Evolutionary conservation across 176 grass and related monocot genomes (phyloP), one percentile per base, ranked within the genome.

Genomic region (Oryza rufipogon): DNA sequence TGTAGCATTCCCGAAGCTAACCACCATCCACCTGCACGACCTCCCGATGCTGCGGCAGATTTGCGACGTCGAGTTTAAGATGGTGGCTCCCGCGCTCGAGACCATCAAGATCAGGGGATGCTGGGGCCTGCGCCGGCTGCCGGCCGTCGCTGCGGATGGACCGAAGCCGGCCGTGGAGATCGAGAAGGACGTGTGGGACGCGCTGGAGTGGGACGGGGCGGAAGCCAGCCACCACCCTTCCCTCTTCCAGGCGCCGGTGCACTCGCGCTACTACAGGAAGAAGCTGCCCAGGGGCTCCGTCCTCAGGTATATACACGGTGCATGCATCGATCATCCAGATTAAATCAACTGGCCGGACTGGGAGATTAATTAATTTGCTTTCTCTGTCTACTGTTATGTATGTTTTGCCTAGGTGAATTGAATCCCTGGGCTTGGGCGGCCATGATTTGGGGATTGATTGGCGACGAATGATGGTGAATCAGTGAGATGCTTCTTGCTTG

Each of bases 161-260:
- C 5, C 0, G 25, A 60, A 25, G 58, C 86, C 60, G 0, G 0
- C 5, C 1, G 17, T 88, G 0, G 86, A 88, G 46, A 20, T 79
- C 0, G 75, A 88, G 68, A 74, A 88, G 23, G 68, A 79, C 0
- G 23, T 47, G 45, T 84, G 86, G 86, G 69, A 47, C 0, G 5
- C 68, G 1, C 25, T 88, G 41, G 68, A 88, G 75, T 88, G 87
- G 87, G 86, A 79, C 0, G 74, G 75, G 17, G 0, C 25, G 38
- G 25, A 36, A 0, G 12, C 1, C 1, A 2, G 9, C 0, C 75
- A 83, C 25, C 15, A 65, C 45, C 73, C 12, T 1, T 66, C 19
- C 33, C 75, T 83, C 0, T 79, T 67, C 34, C 6, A 47, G 32
- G 0, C 11, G 5, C 81, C 75, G 0, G 2, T 51, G 49, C 66